These are phyloP conservation scores for Chaetoceros muelleri DNA, from an alignment of 108 stramenopile species.

Conservation along the genomic window DNA sequence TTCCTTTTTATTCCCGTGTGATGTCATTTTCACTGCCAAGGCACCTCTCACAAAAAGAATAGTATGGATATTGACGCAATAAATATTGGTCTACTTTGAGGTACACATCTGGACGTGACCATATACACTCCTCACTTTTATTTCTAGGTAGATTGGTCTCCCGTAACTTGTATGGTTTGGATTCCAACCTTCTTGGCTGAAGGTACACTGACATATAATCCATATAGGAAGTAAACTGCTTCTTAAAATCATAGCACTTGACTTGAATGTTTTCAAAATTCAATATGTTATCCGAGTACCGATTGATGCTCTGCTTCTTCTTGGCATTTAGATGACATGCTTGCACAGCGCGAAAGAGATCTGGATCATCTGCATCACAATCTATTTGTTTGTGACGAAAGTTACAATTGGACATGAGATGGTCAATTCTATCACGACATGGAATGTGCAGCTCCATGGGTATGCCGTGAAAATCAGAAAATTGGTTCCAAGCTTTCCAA, in stretches of 20 bases:
- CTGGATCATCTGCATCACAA: constrained; percentile 7
- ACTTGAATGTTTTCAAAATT: constrained; percentile 3
- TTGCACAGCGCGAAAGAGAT: constrained; percentile 8
- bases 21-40: constrained; percentile 13
- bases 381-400: neutral
- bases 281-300: too few species aligned
- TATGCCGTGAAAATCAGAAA: constrained; percentile 1
- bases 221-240: constrained; percentile 6
- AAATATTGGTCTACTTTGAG: constrained; percentile 7
- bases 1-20: too few species aligned
- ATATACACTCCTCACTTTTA: constrained; percentile 14
- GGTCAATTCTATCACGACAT: constrained; percentile 20
- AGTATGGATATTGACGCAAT: constrained; percentile 6
- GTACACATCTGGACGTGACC: constrained; percentile 10
- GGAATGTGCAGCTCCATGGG: constrained; percentile 21
- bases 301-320: too few species aligned
- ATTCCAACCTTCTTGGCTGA: constrained; percentile 7
- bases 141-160: constrained; percentile 6
- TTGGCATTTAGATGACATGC: neutral
- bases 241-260: constrained; percentile 15
- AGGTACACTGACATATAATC: constrained; percentile 6
- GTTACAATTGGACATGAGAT: constrained; percentile 22
- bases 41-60: constrained; percentile 11
- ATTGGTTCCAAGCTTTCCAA: neutral
- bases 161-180: neutral